A percentile compares a stretch with the other conserved stretches of the same genome.
These are phyloP conservation scores for Brassica balearica DNA, from an alignment of 441 rosid species.

Conservation along the genomic window DNA sequence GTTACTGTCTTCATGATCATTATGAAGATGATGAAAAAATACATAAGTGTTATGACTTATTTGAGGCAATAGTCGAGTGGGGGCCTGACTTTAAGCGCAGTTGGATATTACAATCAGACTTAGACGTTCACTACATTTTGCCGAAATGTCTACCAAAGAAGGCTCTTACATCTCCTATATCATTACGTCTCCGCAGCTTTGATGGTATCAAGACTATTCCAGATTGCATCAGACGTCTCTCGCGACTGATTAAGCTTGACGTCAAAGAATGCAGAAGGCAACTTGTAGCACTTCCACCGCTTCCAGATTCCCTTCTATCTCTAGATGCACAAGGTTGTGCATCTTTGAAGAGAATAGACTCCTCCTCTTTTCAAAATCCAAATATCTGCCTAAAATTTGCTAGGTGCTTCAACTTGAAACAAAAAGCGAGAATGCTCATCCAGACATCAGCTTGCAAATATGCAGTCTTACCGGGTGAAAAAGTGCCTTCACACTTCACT, in stretches of 20 bases:
- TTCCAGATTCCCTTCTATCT: constrained; percentile 8
- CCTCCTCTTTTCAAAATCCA: neutral
- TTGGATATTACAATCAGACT: constrained; percentile 33
- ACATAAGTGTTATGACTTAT: neutral
- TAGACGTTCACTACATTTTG: neutral
- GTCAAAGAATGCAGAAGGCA: neutral
- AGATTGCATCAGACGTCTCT: constrained; percentile 12
- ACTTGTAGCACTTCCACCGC: constrained; percentile 11
- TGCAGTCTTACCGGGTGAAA: no score
- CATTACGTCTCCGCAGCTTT: neutral
- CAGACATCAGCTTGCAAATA: no score
- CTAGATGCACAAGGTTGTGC: neutral
- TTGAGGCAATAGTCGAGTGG: neutral
- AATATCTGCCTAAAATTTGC: neutral
- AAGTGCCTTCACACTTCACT: no score
- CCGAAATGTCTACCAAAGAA: neutral
- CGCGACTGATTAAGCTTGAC: neutral
- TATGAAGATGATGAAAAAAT: no score
- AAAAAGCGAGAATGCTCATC: neutral
- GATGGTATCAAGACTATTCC: constrained; percentile 1
- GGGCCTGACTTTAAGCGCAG: constrained; percentile 24
- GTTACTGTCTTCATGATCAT: no score
- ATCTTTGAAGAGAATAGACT: neutral
- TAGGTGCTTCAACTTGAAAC: neutral
- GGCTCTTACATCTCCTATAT: neutral